Base-by-base conservation (phyloP, 768 basidiomycete species). In the Amanita molliuscula region DNA sequence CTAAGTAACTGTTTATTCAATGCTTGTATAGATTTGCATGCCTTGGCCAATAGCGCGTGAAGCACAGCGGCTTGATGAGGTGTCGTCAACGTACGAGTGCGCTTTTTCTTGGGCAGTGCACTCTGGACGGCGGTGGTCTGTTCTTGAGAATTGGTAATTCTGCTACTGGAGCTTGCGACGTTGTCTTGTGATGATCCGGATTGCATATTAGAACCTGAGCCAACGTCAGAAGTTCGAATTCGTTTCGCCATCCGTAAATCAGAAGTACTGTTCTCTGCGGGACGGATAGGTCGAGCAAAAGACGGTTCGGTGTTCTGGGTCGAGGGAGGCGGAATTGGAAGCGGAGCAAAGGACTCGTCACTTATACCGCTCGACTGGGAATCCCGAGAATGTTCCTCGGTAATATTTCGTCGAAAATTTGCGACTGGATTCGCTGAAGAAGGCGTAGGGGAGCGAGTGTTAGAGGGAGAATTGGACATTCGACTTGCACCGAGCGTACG, bases 61-160 rank as follows among this genome's bases (percentile, higher is more conserved):
- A 92, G 72, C n/a, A 89, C 88, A 10, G 86, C 84, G 48, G 89
- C 82, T 62, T 92, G 89, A 59, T 91, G 86, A 6, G 89, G 87
- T 7, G 89, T 92, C 35, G 89, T 92, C 50, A 92, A 70, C 21
- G 84, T 87, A 42, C 86, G 73, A 26, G 89, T 92, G 49, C 89
- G 76, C 59, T 88, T 89, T 66, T 87, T 87, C 74, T 88, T 88
- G 54, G 78, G 75, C 44, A 78, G 78, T 25, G 68, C 59, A 23
- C 45, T 55, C 71, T 72, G 21, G 71, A 64, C 28, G 63, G 67
- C 31, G 72, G 70, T 42, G 66, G 51, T 64, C 81, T 81, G 46
- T 70, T 70, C 74, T 59, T 78, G 77, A 7, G 79, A 79, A 53
- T 75, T 75, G 37, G 70, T 69, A 44, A 72, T 42, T 11, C 28